Base-by-base conservation (phyloP, 2,329 filamentous ascomycete species). In the Cytospora mali region DNA sequence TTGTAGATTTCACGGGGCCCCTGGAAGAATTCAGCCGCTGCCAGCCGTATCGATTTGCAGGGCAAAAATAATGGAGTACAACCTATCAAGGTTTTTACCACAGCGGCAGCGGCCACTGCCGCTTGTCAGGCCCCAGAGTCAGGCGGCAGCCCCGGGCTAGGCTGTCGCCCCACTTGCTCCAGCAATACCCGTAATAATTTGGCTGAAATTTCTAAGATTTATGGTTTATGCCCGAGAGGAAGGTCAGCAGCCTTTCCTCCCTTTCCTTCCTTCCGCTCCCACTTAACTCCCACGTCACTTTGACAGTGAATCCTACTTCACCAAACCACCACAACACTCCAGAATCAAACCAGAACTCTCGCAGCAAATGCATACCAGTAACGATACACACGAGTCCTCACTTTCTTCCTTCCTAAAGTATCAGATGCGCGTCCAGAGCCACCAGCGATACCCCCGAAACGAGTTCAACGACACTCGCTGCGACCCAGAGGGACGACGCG, bases 401-500 rank as follows among this genome's bases (percentile, higher is more conserved):
- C 77, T 78, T 69, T 75, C 79, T 69, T 80, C 79, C 70, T 80
- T 81, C 71, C 81, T 82, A 75, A 79, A 77, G 72, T 78, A 77
- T 80, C 83, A 85, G 81, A 86, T 86, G 84, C 82, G 80, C 75
- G 72, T 79, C 72, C 77, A 79, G 69, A 80, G 77, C 76, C 76
- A 77, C 74, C 77, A 81, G 73, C 76, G 79, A 73, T 75, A 77
- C 66, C 76, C 80, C 69, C 77, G 78, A 73, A 79, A 79, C 72
- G 76, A 79, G 72, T 76, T 81, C 69, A 80, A 78, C 69, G 77
- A 82, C 73, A 76, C 77, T 69, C 83, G 84, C 72, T 81, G 80
- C 70, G 83, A 86, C 77, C 82, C 83, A 65, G 80, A 85, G 78
- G 83, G 83, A 71, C 83, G 84, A 75, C 83, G 83, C 67, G 83